A percentile compares a stretch with the other conserved stretches of the same genome.
These are phyloP conservation scores for Pyrenochaeta sp. DNA, from an alignment of 2,329 filamentous ascomycete species.

Conservation along the genomic window DNA sequence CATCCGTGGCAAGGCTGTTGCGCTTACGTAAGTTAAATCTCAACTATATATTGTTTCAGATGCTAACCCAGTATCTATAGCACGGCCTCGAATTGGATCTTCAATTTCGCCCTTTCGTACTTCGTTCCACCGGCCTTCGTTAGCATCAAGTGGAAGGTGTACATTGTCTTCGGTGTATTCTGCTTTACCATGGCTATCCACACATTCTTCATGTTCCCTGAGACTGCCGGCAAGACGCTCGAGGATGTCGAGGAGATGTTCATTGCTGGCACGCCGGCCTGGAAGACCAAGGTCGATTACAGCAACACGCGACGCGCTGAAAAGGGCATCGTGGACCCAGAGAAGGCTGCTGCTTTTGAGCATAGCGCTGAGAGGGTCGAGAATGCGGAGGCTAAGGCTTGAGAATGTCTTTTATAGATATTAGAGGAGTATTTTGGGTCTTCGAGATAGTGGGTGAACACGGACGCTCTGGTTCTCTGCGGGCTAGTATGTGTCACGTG, in stretches of 20 bases:
- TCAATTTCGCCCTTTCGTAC: conserved; percentile 64
- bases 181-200: conserved; percentile 73
- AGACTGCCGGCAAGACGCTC: conserved; percentile 76
- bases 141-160: conserved; percentile 68
- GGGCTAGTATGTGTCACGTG: too few species aligned
- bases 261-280: conserved; percentile 63
- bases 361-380: conserved; percentile 32
- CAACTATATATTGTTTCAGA: too few species aligned
- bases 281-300: conserved; percentile 57
- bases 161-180: conserved; percentile 79
- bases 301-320: conserved; percentile 32
- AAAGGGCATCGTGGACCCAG: conserved; percentile 34
- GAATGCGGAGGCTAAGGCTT: conserved; percentile 25
- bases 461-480: too few species aligned
- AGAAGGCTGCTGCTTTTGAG: conserved; percentile 26
- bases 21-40: conserved; percentile 52
- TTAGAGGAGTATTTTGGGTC: too few species aligned
- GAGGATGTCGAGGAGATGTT: conserved; percentile 83
- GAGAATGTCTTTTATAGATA: background rate
- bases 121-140: conserved; percentile 67
- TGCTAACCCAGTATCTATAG: too few species aligned
- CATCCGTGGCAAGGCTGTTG: conserved; percentile 70
- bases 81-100: conserved; percentile 69
- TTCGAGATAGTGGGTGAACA: too few species aligned
- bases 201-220: conserved; percentile 70